A percentile compares a stretch with the other conserved stretches of the same genome.
phyloP scores from a whole-genome alignment of 306 rosid species.

The Begonia peltatifolia region DNA sequence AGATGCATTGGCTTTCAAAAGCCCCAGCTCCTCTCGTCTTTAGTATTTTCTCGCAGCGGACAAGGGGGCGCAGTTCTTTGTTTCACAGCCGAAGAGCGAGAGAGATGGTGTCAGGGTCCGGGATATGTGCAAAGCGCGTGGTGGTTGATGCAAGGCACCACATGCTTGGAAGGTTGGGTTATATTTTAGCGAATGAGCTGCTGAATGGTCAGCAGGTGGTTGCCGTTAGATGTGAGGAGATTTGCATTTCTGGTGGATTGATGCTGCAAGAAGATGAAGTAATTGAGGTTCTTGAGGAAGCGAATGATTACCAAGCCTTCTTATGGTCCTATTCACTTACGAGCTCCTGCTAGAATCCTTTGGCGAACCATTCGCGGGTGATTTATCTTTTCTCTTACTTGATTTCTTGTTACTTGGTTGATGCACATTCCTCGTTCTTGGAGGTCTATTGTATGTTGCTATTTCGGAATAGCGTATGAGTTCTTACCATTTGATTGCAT shows the following conservation, averaged over 20 bases:
- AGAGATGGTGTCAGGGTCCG: conserved; percentile 59
- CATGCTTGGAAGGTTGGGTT: conserved; percentile 58
- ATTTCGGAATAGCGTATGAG: too few species aligned
- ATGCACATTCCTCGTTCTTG: too few species aligned
- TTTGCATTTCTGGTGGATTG: conserved; percentile 53
- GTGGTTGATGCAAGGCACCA: conserved; percentile 70
- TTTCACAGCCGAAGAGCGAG: background rate
- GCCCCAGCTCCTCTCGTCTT: conserved; percentile 1
- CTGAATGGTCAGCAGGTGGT: conserved; percentile 62
- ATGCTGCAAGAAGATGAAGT: conserved; percentile 77
- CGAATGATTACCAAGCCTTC: conserved; percentile 78
- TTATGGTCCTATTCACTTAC: conserved; percentile 68
- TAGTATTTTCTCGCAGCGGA: background rate
- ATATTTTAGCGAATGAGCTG: conserved; percentile 58
- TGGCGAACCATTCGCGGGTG: conserved; percentile 85
- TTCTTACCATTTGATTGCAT: too few species aligned
- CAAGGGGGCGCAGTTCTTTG: conserved; percentile 4
- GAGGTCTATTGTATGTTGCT: too few species aligned
- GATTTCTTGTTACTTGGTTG: background rate
- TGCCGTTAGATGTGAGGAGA: conserved; percentile 57
- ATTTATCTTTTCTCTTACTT: background rate
- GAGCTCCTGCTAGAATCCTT: conserved; percentile 61
- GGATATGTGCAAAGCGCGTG: conserved; percentile 59
- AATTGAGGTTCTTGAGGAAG: conserved; percentile 60
- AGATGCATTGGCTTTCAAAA: background rate